A percentile compares a stretch with the other conserved stretches of the same genome.
These are phyloP conservation scores for Leptographium galeiforme DNA, from an alignment of 2,329 filamentous ascomycete genomes.

Conservation along the genomic window DNA sequence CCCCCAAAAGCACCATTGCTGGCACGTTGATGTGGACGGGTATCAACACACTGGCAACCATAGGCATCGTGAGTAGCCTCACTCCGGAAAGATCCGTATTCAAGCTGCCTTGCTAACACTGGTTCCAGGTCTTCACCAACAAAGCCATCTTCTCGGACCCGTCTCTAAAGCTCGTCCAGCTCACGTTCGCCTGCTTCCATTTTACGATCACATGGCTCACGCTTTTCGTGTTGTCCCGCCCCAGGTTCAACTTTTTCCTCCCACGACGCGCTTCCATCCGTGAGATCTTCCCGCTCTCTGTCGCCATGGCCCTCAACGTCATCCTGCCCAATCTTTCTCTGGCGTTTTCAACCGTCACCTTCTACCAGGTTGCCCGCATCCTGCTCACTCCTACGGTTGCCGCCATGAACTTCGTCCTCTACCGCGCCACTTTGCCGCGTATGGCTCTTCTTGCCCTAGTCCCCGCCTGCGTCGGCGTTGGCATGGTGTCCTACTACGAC, in stretches of 20 bases:
- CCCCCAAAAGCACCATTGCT: constrained; percentile 20
- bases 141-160: constrained; percentile 56
- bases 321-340: constrained; percentile 56
- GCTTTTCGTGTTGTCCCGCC: constrained; percentile 46
- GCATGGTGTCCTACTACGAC: constrained; percentile 55
- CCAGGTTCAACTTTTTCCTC: constrained; percentile 43
- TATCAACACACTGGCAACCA: constrained; percentile 49
- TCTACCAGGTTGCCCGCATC: constrained; percentile 57
- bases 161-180: constrained; percentile 46
- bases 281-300: constrained; percentile 48
- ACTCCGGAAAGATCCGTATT: not conserved
- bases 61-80: constrained; percentile 42
- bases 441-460: constrained; percentile 40
- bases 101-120: not conserved
- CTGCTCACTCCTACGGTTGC: constrained; percentile 53
- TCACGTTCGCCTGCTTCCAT: constrained; percentile 55
- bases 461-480: constrained; percentile 51
- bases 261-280: constrained; percentile 40
- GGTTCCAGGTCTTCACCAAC: constrained; percentile 51
- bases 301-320: constrained; percentile 56
- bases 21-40: constrained; percentile 40
- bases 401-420: constrained; percentile 50
- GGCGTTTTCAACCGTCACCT: constrained; percentile 53
- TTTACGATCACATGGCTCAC: constrained; percentile 53
- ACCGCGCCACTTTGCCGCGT: constrained; percentile 40